Percentiles rank a stretch among this genome's conserved stretches.
Conservation (phyloP, 768 basidiomycete genomes). For the Mycena haematopus region DNA sequence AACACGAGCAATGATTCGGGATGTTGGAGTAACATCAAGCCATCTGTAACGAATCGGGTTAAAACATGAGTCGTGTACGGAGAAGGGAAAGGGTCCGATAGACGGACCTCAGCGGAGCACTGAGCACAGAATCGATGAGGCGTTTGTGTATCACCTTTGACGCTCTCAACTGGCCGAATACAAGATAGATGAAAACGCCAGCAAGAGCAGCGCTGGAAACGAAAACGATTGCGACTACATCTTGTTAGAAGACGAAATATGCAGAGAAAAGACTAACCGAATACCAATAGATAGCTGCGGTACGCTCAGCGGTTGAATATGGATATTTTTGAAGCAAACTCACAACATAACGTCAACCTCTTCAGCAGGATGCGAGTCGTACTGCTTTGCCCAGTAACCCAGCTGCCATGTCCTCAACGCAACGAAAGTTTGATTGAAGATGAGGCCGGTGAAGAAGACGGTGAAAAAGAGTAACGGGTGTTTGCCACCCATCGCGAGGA, state of each 20-base stretch:
- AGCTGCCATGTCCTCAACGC: conserved; percentile 25
- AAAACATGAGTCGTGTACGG: too few relatives aligned
- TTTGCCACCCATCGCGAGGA: conserved; percentile 25
- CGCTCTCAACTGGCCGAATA: conserved; percentile 47
- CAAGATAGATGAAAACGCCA: conserved; percentile 36
- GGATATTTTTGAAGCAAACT: neutral
- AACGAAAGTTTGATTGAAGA: conserved; percentile 14
- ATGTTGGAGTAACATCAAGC: conserved; percentile 30
- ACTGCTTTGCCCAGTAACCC: conserved; percentile 28
- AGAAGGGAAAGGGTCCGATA: too few relatives aligned
- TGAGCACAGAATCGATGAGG: conserved; percentile 47
- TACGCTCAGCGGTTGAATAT: neutral
- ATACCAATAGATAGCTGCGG: conserved; percentile 4
- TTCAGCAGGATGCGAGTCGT: conserved; percentile 15
- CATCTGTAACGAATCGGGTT: conserved; percentile 37
- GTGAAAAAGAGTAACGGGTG: conserved; percentile 29
- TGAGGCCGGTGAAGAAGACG: conserved; percentile 20
- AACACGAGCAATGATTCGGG: conserved; percentile 53
- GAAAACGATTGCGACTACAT: conserved; percentile 33
- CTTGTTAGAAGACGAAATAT: neutral
- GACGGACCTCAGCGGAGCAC: conserved; percentile 50
- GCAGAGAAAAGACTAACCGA: neutral
- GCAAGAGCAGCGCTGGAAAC: conserved; percentile 33
- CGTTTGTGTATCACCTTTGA: conserved; percentile 46
- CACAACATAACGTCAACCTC: conserved; percentile 19